Conservation (phyloP, 2,329 filamentous ascomycete genomes). For the Pseudocercospora fuligena region DNA sequence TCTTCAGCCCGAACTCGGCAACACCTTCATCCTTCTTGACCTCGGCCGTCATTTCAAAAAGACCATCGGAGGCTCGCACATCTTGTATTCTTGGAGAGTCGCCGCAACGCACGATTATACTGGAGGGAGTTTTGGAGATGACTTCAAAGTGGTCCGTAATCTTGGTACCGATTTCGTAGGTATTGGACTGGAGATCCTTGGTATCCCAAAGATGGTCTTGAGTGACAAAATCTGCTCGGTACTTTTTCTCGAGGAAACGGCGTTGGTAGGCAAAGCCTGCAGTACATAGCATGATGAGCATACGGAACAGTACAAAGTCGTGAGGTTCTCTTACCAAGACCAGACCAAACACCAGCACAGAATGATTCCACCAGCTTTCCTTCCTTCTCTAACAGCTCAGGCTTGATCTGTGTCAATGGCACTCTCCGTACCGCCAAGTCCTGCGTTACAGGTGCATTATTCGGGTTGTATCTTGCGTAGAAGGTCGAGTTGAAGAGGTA, state of each 20-base stretch:
- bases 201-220: slow-evolving; percentile 65
- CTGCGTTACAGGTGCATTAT: slow-evolving; percentile 65
- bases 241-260: slow-evolving; percentile 63
- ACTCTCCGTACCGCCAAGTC: slow-evolving; percentile 69
- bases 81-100: slow-evolving; percentile 64
- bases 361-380: slow-evolving; percentile 67
- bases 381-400: slow-evolving; percentile 66
- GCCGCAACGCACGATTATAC: slow-evolving; percentile 68
- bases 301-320: not conserved
- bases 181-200: slow-evolving; percentile 59
- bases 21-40: slow-evolving; percentile 64
- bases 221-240: slow-evolving; percentile 58
- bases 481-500: slow-evolving; percentile 63
- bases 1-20: slow-evolving; percentile 69
- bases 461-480: slow-evolving; percentile 66
- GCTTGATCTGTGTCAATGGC: slow-evolving; percentile 66
- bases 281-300: not conserved
- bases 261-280: slow-evolving; percentile 66
- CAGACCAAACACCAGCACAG: slow-evolving; percentile 70
- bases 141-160: slow-evolving; percentile 77
- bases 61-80: slow-evolving; percentile 64
- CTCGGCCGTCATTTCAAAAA: slow-evolving; percentile 68
- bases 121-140: slow-evolving; percentile 64
- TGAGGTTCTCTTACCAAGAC: slow-evolving; percentile 57
- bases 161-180: slow-evolving; percentile 65